A percentile compares a stretch with the other conserved stretches of the same genome.
These are phyloP conservation scores for Microsporum audouinii DNA, from an alignment of 2,329 filamentous ascomycete species.

Conservation along the genomic window DNA sequence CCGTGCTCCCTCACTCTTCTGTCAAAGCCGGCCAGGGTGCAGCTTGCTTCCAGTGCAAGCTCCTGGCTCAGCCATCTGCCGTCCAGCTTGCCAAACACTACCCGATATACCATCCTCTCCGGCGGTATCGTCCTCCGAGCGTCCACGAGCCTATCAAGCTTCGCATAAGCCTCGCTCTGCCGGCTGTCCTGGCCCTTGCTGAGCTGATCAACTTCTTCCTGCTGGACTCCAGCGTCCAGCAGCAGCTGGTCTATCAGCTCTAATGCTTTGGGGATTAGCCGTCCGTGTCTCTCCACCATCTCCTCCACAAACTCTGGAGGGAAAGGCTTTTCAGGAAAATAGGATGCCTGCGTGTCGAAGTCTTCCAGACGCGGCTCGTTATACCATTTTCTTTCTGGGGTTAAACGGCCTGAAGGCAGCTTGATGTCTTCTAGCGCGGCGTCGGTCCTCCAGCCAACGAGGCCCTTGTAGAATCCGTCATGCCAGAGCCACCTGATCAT, in stretches of 20 bases:
- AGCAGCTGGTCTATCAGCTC: constrained; percentile 10
- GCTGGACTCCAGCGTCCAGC: constrained; percentile 5
- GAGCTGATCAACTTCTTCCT: constrained; percentile 9
- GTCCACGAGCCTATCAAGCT: not conserved
- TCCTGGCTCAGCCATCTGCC: not conserved
- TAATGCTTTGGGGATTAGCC: constrained; percentile 9
- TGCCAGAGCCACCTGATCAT: constrained; percentile 14
- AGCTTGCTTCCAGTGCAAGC: not conserved
- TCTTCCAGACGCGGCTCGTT: not conserved
- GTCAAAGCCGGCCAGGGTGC: not conserved
- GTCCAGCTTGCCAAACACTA: not conserved
- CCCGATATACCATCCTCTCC: not conserved
- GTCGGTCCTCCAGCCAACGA: constrained; percentile 11
- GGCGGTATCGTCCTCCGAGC: not conserved
- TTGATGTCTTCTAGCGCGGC: not conserved
- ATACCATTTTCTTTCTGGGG: not conserved
- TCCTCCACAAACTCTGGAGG: constrained; percentile 8
- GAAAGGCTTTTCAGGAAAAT: not conserved
- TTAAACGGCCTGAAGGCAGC: not conserved
- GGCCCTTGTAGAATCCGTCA: constrained; percentile 10
- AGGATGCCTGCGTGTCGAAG: not conserved
- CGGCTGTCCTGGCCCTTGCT: not conserved
- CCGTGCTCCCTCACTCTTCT: not conserved
- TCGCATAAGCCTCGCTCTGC: not conserved
- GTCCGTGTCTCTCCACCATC: constrained; percentile 9